Conservation (phyloP, 495 filamentous ascomycete genomes). For the Penicillium simplicissimum region DNA sequence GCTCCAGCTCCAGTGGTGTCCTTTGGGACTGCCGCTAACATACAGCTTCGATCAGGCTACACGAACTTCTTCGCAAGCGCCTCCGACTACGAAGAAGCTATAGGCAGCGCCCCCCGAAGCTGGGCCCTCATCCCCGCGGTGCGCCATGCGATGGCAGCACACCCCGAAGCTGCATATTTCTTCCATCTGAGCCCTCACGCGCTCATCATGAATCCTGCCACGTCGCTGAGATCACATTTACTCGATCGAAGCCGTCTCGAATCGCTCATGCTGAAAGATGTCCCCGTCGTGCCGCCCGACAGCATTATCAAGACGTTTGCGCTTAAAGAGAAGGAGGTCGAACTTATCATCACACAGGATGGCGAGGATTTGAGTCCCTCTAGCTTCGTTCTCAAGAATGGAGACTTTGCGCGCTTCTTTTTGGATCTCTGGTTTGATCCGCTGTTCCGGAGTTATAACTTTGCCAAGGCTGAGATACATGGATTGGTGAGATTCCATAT, state of each 20-base stretch:
- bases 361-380: constrained; percentile 71
- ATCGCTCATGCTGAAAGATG: constrained; percentile 78
- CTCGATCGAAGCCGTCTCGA: constrained; percentile 67
- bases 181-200: constrained; percentile 83
- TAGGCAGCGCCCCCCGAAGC: constrained; percentile 63
- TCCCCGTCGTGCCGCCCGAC: constrained; percentile 88
- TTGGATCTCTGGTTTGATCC: constrained; percentile 97
- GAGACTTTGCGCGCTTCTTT: constrained; percentile 90
- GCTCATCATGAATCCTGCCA: constrained; percentile 84
- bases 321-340: constrained; percentile 72
- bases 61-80: constrained; percentile 75
- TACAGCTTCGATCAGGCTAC: constrained; percentile 65
- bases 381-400: constrained; percentile 78
- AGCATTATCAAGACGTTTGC: constrained; percentile 95
- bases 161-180: constrained; percentile 72
- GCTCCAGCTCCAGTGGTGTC: background rate
- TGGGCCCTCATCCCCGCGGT: constrained; percentile 87
- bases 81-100: constrained; percentile 64
- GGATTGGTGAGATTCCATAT: constrained; percentile 66
- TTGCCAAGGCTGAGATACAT: constrained; percentile 91
- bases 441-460: constrained; percentile 88
- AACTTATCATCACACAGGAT: constrained; percentile 85
- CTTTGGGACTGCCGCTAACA: constrained; percentile 6
- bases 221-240: constrained; percentile 68
- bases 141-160: constrained; percentile 81